Evolutionary conservation across 2,329 filamentous ascomycete genomes (phyloP), one percentile per base, ranked within the genome.

Genomic region (Pseudogymnoascus destructans): DNA sequence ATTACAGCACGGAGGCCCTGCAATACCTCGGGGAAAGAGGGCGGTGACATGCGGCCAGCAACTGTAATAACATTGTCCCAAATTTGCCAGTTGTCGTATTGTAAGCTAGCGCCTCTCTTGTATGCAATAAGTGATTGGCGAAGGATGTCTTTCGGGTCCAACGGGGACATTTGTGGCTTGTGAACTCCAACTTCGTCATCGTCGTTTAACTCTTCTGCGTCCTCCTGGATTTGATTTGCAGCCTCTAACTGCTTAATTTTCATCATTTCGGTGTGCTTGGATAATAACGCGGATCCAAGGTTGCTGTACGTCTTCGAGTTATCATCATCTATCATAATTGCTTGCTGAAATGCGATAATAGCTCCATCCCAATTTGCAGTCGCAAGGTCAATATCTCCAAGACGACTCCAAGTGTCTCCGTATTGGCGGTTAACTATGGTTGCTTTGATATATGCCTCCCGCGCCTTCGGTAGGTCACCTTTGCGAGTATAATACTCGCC

Each of bases 61-160:
- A 97, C 84, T 0, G 90, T 93, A 59, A 98, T 80, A 13, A 97
- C 86, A 66, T 98, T 98, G 69, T 95, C 89, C 92, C 92, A 97
- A 70, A 98, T 96, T 64, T 89, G 84, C 79, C 86, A 88, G 73
- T 92, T 92, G 65, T 90, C 85, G 70, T 89, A 80, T 56, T 95
- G 89, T 21, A 95, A 80, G 3, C 81, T 79, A 0, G 91, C 89
- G 8, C 91, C 93, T 62, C 87, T 86, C 69, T 95, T 93, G 71
- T 95, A 89, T 0, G 93, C 92, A 5, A 80, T 76, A 0, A 98
- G 79, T 0, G 93, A 84, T 68, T 95, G 89, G 0, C 79, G 74
- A 1, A 90, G 79, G 57, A 88, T 68, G 40, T 74, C 70, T 61
- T 70, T 65, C 3, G 67, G 70, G 59, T 71, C 60, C 1, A 59